Evolutionary conservation across 2,329 filamentous ascomycete species (phyloP), one percentile per base, ranked within the genome.

Genomic region (Pyrenochaeta sp.): DNA sequence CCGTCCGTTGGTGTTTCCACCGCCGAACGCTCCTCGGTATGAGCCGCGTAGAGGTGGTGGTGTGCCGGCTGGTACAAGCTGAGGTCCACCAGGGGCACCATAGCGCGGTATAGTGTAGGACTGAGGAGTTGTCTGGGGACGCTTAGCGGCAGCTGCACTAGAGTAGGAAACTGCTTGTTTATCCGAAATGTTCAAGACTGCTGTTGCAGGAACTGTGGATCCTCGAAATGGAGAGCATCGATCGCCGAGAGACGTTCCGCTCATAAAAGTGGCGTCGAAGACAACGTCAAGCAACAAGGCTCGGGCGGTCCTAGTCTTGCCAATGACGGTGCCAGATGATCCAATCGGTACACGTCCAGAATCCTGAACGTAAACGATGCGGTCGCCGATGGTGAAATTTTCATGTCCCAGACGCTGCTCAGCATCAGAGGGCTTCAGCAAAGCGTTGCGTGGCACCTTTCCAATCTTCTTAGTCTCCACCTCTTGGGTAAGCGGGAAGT

Each of bases 191-290:
- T 99, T 99, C 34, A 99, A 85, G 2, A 98, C 93, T 0, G 91
- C 91, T n/a, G 91, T 90, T 6, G 90, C 87, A 1, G 92, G 88
- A 3, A 99, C 93, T 0, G 95, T 97, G 75, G 95, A 93, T 51
- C 95, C 95, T 36, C 94, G 88, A 87, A 99, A 99, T 37, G 92
- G 89, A 27, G 93, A 92, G 74, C 94, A 97, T 58, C 95, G 90
- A 55, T 93, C 93, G 58, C 92, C 91, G 15, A 99, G 85, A 0
- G 91, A 95, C 1, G 93, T 97, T 62, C 95, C 95, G 72, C 93
- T 96, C 93, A 99, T 98, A 78, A 99, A 99, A 0, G 92, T 91
- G 12, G 88, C 87, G 75, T 99, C 96, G 79, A 97, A 99, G 7
- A 99, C 89, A 56, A 98, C 87, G 75, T 99, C 95, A 37, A 99